Evolutionary conservation across 2,329 filamentous ascomycete species (phyloP).

Genomic region (Parafenestella ontariensis): DNA sequence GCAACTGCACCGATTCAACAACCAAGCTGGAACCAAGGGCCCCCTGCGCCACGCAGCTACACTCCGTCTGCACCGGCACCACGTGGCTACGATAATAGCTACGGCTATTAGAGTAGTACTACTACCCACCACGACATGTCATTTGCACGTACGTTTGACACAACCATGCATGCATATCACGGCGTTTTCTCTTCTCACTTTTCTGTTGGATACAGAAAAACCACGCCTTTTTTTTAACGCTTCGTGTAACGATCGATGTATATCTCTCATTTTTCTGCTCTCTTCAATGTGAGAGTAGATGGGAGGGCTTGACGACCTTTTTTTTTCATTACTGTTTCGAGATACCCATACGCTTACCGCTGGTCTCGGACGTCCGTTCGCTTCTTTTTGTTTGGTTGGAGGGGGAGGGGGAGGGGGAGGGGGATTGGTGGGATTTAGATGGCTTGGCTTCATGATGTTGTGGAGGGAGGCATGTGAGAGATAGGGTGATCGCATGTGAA

Average conservation of each 20-base stretch:
- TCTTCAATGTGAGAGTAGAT: background rate
- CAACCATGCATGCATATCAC: slow-evolving; percentile 9
- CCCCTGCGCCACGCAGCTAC: slow-evolving; percentile 25
- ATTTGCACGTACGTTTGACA: slow-evolving; percentile 4
- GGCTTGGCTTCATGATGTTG: background rate
- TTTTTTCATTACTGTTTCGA: slow-evolving; percentile 33
- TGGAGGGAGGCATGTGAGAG: too few relatives aligned
- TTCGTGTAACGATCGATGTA: background rate
- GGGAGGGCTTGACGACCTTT: slow-evolving; percentile 9
- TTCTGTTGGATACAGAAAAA: slow-evolving; percentile 26
- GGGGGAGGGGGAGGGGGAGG: too few relatives aligned
- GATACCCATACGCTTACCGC: slow-evolving; percentile 41
- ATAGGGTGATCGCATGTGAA: too few relatives aligned
- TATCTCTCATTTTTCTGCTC: background rate
- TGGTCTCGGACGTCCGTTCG: slow-evolving; percentile 46
- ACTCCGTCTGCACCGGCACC: slow-evolving; percentile 19
- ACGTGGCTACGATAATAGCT: slow-evolving; percentile 26
- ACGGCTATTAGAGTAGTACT: slow-evolving; percentile 15
- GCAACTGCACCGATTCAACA: slow-evolving; percentile 44
- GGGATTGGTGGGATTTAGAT: background rate
- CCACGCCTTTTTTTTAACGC: background rate
- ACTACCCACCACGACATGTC: background rate
- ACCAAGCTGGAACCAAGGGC: slow-evolving; percentile 34
- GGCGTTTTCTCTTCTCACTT: slow-evolving; percentile 3
- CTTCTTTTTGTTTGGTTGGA: slow-evolving; percentile 17